phyloP scores from a whole-genome alignment of 2,329 filamentous ascomycete species.

The Xylariales sp. region DNA sequence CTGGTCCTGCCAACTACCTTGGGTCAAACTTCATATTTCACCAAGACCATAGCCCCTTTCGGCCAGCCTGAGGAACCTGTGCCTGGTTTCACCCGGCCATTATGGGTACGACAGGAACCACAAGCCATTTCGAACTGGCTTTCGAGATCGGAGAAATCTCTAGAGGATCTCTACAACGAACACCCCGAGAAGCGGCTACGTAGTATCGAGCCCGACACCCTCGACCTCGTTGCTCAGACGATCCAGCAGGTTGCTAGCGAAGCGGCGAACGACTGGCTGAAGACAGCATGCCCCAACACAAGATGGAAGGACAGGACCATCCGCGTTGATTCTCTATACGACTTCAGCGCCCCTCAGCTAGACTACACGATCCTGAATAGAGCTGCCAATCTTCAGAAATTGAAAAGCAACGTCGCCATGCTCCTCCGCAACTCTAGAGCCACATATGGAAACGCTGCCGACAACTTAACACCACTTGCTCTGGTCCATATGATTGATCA shows the following conservation, averaged over 20 bases:
- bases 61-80: background rate
- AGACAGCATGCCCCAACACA: constrained; percentile 16
- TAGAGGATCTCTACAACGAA: constrained; percentile 17
- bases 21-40: too few species aligned
- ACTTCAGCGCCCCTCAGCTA: constrained; percentile 10
- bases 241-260: constrained; percentile 15
- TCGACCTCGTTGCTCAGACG: constrained; percentile 7
- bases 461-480: constrained; percentile 1
- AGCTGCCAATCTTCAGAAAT: constrained; percentile 5
- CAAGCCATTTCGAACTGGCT: background rate
- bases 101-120: background rate
- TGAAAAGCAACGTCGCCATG: constrained; percentile 8
- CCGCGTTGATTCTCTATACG: constrained; percentile 3
- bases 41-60: too few species aligned
- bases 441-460: background rate
- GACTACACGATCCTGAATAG: constrained; percentile 1
- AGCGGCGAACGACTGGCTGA: constrained; percentile 16
- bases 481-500: constrained; percentile 14
- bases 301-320: constrained; percentile 2
- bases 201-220: constrained; percentile 7
- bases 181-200: constrained; percentile 16
- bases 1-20: too few species aligned
- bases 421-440: constrained; percentile 7
- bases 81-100: background rate
- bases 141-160: background rate